Evolutionary conservation across 2,329 filamentous ascomycete species (phyloP), one percentile per base, ranked within the genome.

Genomic region (Hypoxylon sp.): DNA sequence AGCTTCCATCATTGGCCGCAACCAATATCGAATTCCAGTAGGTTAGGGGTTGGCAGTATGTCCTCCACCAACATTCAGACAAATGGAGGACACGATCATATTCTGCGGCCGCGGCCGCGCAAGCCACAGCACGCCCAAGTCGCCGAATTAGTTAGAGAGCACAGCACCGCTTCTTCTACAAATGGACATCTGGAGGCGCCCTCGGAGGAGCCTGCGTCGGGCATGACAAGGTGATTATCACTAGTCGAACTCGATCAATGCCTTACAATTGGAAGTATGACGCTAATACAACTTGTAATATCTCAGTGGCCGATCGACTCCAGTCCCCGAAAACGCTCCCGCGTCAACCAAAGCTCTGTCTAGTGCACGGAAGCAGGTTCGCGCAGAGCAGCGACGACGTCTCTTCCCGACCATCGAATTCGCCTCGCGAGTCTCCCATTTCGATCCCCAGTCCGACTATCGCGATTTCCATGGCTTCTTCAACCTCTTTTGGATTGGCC

Each of bases 401-500:
- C 85, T 98, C 73, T 99, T 98, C 79, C 95, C 97, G 21, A 96
- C 93, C 21, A 94, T 97, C 77, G 93, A 97, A 76, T 99, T 95
- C 82, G 88, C 93, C 44, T 91, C 92, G 67, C 92, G 96, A 63
- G 91, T 98, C 21, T 98, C 95, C 17, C 95, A 99, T 82, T 97
- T 99, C 78, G 96, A 99, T 77, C 94, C 94, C 0, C 87, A 89
- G 54, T 97, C 93, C 80, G 94, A 97, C 76, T 94, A 98, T 79
- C 90, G 90, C 76, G 94, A 99, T 80, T 99, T 99, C 79, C 90
- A 93, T 75, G 96, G 96, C 77, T 99, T 99, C 87, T 99, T 98
- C 82, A 93, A 96, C 59, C 88, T 99, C 39, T 99, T 99, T 82
- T 99, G 96, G 96, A 95, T 99, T 72, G 93, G 93, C 8, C 85